Base-by-base conservation (phyloP, 768 basidiomycete species). In the Phlebiopsis flavidoalba region DNA sequence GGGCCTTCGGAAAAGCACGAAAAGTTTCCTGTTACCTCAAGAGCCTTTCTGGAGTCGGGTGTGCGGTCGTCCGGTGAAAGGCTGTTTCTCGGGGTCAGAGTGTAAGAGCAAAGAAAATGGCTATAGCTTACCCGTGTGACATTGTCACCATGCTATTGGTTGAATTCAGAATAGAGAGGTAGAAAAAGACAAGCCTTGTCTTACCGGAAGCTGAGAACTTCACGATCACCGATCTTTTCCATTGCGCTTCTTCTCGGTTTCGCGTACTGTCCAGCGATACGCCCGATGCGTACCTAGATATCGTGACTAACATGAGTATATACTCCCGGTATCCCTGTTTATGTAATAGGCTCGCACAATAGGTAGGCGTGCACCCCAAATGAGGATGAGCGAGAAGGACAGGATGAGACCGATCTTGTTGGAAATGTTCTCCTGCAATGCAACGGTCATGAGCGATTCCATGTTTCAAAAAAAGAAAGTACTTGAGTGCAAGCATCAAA, bases 181-280 rank as follows among this genome's bases (percentile, higher is more conserved):
- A 10, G 40, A 10, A 3, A 12, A 17, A 43, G 40, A 10, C 40
- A 43, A 21, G 43, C 17, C 19, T 11, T 14, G n/a, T 24, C 26
- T 7, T 59, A 91, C 93, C 93, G 82, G 73, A 98, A 98, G 71
- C 91, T 95, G 54, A 88, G 74, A 0, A 98, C 89, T 65, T 93
- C 84, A 35, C 77, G 81, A 52, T 86, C 88, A 15, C 84, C 86
- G 8, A 95, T 79, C 61, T 80, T 84, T 72, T 99, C 96, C 12
- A 82, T 91, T 11, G 78, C 76, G 68, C 89, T 95, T 68, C 89
- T 92, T 58, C 96, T 81, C 1, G 96, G 97, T 72, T 96, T 97
- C 15, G 95, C 95, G 65, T 96, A 97, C 71, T 97, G 95, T 0
- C 96, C 96, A 0, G 95, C 97, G 63, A 98, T 98, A 11, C 97